phyloP scores from a whole-genome alignment of 768 basidiomycete species.

The Russula emetica region DNA sequence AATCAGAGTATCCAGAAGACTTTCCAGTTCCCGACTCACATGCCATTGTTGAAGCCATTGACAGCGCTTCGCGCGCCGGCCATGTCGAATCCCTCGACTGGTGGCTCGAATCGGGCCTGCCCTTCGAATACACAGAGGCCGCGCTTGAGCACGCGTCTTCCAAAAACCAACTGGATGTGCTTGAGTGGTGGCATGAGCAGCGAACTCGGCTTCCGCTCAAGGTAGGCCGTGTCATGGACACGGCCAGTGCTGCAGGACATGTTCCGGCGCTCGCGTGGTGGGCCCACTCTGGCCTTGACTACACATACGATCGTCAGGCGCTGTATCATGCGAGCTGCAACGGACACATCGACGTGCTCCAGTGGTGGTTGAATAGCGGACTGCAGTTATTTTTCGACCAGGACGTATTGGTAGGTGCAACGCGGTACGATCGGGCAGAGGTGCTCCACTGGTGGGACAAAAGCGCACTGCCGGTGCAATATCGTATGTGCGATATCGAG shows the following conservation, averaged over 20 bases:
- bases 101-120: conserved; percentile 67
- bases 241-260: conserved; percentile 74
- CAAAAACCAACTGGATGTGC: conserved; percentile 68
- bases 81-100: conserved; percentile 72
- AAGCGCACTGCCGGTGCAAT: conserved; percentile 73
- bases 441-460: conserved; percentile 88
- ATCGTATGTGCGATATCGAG: conserved; percentile 88
- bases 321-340: conserved; percentile 75
- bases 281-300: conserved; percentile 71
- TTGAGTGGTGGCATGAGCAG: conserved; percentile 81
- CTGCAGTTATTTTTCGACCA: conserved; percentile 75
- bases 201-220: conserved; percentile 57
- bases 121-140: conserved; percentile 72
- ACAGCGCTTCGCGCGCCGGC: conserved; percentile 74
- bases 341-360: conserved; percentile 72
- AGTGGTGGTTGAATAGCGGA: conserved; percentile 82
- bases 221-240: conserved; percentile 81
- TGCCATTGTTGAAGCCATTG: conserved; percentile 65
- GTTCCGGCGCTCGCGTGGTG: conserved; percentile 81
- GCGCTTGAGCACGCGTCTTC: conserved; percentile 77
- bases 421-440: conserved; percentile 73
- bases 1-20: conserved; percentile 56
- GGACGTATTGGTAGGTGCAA: conserved; percentile 75
- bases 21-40: conserved; percentile 50
- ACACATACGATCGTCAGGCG: conserved; percentile 73